Base-by-base conservation (phyloP, 2,329 filamentous ascomycete species). In the Diaporthe aspalathi region DNA sequence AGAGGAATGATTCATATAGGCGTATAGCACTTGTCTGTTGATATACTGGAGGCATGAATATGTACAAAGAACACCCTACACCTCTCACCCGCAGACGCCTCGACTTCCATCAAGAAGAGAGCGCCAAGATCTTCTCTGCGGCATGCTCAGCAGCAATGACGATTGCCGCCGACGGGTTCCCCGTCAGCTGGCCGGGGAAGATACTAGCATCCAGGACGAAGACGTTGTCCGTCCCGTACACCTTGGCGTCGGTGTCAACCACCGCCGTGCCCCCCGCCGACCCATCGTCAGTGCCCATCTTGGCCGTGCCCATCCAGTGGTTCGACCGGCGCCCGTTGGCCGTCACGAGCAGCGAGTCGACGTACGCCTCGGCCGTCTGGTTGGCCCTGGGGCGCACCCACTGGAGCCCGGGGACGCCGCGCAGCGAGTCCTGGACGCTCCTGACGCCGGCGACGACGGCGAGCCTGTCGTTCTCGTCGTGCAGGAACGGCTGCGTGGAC, bases 391-490 rank as follows among this genome's bases (percentile, higher is more conserved):
- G 90, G 56, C 87, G 84, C 53, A 88, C 81, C 78, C 88, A 88
- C 22, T 84, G 86, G n/a, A 93, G 84, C 57, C 84, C 82, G 17
- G 85, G 79, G 60, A 91, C 84, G 40, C 82, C 84, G 29, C 83
- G 81, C n/a, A 92, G 82, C 3, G 88, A 85, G 1, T 83, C 79
- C 62, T 88, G 83, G 69, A 93, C 79, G 72, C 88, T 88, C 80
- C 91, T 86, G 76, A 93, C 87, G 32, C 89, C 89, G 52, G 85
- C 82, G 60, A 90, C 87, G n/a, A 92, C 88, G 16, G 89, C 89
- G 56, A 86, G 85, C 29, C 87, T 84, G 79, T 93, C 91, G 67
- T 85, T 84, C 16, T 85, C 78, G 71, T 89, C 83, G 27, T 84
- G 84, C 3, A 92, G 84, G 79, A 90, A 92, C 0, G 91, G 91